phyloP scores from a whole-genome alignment of 176 grass and related monocot species.

The Ensete ventricosum region DNA sequence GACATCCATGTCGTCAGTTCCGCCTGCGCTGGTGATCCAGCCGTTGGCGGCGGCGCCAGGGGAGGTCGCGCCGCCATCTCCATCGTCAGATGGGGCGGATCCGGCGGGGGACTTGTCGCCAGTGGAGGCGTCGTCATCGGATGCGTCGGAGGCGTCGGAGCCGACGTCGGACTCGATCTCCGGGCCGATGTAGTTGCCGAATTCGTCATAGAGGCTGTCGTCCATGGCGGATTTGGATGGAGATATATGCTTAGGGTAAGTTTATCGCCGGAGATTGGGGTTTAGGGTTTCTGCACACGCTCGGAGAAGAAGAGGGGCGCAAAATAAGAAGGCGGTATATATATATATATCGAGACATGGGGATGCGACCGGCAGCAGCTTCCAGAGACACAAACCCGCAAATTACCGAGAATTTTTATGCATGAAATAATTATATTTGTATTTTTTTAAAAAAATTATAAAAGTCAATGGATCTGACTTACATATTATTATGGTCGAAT shows the following conservation, averaged over 20 bases:
- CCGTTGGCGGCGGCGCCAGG: constrained; percentile 37
- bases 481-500: too few species aligned
- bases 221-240: constrained; percentile 44
- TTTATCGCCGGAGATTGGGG: too few species aligned
- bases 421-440: too few species aligned
- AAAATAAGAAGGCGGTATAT: too few species aligned
- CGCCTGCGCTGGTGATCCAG: constrained; percentile 30
- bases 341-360: too few species aligned
- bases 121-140: constrained; percentile 36
- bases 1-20: constrained; percentile 39
- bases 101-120: constrained; percentile 28
- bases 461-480: too few species aligned
- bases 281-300: too few species aligned
- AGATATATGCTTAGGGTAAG: background rate
- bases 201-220: constrained; percentile 98
- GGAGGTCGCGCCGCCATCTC: constrained; percentile 26
- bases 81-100: constrained; percentile 30
- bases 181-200: constrained; percentile 98
- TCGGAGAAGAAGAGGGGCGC: too few species aligned
- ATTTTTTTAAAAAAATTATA: too few species aligned
- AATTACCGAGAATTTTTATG: too few species aligned
- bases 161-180: constrained; percentile 44
- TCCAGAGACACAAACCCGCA: too few species aligned
- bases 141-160: constrained; percentile 33
- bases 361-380: too few species aligned